Base-by-base conservation (phyloP, 2,329 filamentous ascomycete genomes). In the Cladophialophora yegresii region DNA sequence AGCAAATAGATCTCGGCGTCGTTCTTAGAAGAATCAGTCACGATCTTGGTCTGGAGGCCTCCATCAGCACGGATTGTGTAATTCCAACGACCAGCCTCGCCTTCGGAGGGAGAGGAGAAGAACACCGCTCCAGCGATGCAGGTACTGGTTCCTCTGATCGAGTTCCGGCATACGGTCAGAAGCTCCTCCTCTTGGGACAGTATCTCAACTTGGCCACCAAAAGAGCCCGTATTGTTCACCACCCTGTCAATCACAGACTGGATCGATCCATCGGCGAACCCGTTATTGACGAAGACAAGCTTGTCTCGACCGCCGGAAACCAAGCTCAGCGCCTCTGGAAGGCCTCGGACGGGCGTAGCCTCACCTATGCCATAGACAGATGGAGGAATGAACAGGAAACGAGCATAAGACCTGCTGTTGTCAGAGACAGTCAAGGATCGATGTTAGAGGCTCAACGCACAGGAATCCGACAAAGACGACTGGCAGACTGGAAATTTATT, bases 1-100 rank as follows among this genome's bases (percentile, higher is more conserved):
- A 96, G 79, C 45, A 90, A 77, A 71, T 93, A 96, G 22, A 93
- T 80, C 75, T 96, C 83, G 54, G 85, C 86, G 74, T 91, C 89
- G 73, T 96, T 96, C 69, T 83, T 82, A 51, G 82, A 76, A n/a
- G 80, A 80, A 36, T 87, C 80, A 32, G 89, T 84, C 68, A 88
- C 82, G 66, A 96, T 87, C 61, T 83, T 84, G 7, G 77, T 75
- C 22, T 88, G 87, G 63, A 96, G 81, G 0, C 86, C 82, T 40
- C 88, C 88, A 73, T 96, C 93, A 2, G 87, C 87, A 62, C 90
- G 83, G 28, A 96, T 81, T 0, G 91, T 93, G 73, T 96, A 97
- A 76, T 95, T 96, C 93, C 93, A 96, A 51, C 84, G 76, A 1
- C 84, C 83, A 6, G 82, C 83, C 0, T 75, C 67, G 9, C 91